Base-by-base conservation (phyloP, 345 rosid species). In the Eucalyptus globulus region DNA sequence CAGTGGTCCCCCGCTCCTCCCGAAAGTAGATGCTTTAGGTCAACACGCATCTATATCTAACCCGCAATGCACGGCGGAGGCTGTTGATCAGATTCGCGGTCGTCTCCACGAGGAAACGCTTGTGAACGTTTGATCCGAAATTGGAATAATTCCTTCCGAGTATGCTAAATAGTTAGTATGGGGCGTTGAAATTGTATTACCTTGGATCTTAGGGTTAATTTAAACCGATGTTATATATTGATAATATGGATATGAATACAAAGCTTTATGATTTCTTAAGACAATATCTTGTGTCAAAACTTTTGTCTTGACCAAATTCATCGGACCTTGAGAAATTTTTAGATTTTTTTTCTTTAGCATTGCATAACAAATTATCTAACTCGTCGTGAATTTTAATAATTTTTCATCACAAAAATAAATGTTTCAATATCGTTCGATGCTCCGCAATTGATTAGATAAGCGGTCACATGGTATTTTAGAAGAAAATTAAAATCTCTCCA, bases 391-490 rank as follows among this genome's bases (percentile, higher is more conserved):
- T 62, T 14, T 29, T 29, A 29, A 19, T 62, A 62, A 56, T 62
- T 62, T 29, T 7, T 29, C 19, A 4, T 62, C 34, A 29, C 4
- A 62, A 29, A 29, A 62, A 4, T 3, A 62, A 29, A 62, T 15
- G 10, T n/a, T 65, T 65, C 21, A 9, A 14, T 8, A 12, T 6
- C 21, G 0, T n/a, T 4, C 0, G 8, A 67, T 67, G 3, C 22
- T 67, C 22, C 6, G 0, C 5, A n/a, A n/a, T n/a, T 14, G 76
- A 29, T 0, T 29, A 4, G 1, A 62, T 14, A 0, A 29, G 2
- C 3, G 0, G 4, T 62, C 72, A 14, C 19, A 14, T 7, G 24
- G 6, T 31, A 10, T 67, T 67, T 67, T 15, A 65, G 19, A 65
- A n/a, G 76, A 14, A 65, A 65, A 0, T 65, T 7, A n/a, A 65